These are phyloP conservation scores for Withania somnifera DNA, from an alignment of 305 asterid genomes.

Conservation along the genomic window DNA sequence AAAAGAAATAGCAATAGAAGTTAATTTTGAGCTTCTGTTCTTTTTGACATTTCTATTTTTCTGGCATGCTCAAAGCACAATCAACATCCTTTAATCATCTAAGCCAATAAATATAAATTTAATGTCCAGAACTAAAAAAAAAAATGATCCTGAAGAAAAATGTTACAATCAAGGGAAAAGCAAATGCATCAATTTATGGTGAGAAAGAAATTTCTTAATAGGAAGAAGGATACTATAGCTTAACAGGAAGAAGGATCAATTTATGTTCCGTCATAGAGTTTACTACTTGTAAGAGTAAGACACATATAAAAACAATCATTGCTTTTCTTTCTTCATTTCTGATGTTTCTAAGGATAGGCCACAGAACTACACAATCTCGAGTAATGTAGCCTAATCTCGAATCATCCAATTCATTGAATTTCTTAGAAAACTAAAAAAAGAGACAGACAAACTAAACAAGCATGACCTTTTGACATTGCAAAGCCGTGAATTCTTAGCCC, in stretches of 20 bases:
- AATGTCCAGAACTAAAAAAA: not conserved
- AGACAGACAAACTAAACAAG: not conserved
- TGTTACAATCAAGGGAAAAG: not conserved
- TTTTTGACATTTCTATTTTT: not conserved
- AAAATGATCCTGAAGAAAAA: not conserved
- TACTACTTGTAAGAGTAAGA: not conserved
- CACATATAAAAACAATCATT: not conserved
- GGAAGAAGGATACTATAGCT: not conserved
- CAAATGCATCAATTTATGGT: not conserved
- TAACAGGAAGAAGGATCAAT: not conserved
- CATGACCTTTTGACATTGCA: not conserved
- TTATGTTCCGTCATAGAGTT: not conserved
- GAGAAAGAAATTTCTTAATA: not conserved
- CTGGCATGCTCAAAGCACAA: not conserved
- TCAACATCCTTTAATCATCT: not conserved
- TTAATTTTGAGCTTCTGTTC: not conserved
- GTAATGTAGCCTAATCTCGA: not conserved
- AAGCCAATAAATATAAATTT: not conserved
- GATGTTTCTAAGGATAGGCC: not conserved
- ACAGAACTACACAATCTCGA: not conserved
- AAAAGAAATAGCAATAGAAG: not conserved
- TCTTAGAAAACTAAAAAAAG: not conserved
- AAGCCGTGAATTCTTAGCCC: not conserved
- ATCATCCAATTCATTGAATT: not conserved
- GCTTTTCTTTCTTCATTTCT: not conserved